A percentile compares a stretch with the other conserved stretches of the same genome.
Conservation (phyloP, 345 rosid genomes). For the Murraya paniculata region DNA sequence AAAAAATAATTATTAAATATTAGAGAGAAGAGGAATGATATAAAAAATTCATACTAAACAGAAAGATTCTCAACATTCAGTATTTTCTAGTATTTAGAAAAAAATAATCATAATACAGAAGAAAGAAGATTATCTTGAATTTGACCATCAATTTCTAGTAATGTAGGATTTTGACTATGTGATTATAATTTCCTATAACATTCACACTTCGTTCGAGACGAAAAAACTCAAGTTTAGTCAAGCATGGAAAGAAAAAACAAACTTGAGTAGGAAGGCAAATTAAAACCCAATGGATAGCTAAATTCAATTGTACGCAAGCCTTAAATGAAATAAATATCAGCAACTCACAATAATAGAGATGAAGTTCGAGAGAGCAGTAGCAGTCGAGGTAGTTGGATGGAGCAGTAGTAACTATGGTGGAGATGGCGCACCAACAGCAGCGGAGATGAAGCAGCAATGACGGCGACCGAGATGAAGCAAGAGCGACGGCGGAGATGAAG, state of each 20-base stretch:
- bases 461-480: too few species aligned
- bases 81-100: not conserved
- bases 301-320: too few species aligned
- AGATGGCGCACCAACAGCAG: too few species aligned
- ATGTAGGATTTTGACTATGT: not conserved
- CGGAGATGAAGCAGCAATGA: too few species aligned
- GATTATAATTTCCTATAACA: not conserved
- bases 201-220: not conserved
- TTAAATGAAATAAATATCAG: too few species aligned
- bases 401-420: too few species aligned
- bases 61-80: not conserved
- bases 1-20: too few species aligned
- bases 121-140: constrained; percentile 8
- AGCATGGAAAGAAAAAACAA: not conserved
- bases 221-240: not conserved
- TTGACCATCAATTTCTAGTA: not conserved
- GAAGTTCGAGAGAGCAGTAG: too few species aligned
- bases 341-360: too few species aligned
- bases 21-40: not conserved
- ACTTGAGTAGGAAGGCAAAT: not conserved
- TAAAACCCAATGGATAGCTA: not conserved
- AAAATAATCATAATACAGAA: not conserved
- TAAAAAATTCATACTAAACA: not conserved
- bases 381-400: too few species aligned
- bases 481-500: too few species aligned